These are phyloP conservation scores for Cutaneotrichosporon mucoides DNA, from an alignment of 1,284 basidiomycete species.

Conservation along the genomic window DNA sequence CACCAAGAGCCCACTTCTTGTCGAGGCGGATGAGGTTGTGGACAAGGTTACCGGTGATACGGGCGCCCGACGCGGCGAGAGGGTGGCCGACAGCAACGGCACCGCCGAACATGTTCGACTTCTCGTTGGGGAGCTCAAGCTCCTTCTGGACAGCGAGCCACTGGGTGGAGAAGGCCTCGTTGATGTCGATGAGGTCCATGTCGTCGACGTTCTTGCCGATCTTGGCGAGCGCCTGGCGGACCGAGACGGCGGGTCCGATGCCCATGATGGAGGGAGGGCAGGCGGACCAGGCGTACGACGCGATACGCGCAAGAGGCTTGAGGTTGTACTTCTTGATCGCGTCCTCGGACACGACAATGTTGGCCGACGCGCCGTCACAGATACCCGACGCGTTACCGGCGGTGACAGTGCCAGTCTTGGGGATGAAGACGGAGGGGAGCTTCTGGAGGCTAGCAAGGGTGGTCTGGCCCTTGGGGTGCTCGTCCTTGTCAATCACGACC, in stretches of 20 bases:
- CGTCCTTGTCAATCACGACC: constrained; percentile 48
- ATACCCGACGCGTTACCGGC: constrained; percentile 57
- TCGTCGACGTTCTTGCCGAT: constrained; percentile 47
- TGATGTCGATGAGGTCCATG: constrained; percentile 57
- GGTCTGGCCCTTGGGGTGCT: constrained; percentile 54
- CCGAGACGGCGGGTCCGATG: constrained; percentile 54
- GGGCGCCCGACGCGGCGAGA: constrained; percentile 54
- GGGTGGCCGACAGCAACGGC: constrained; percentile 56
- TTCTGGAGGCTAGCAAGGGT: constrained; percentile 51
- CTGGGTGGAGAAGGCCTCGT: constrained; percentile 58
- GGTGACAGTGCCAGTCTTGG: constrained; percentile 53
- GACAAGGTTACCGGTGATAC: constrained; percentile 54
- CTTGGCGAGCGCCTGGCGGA: constrained; percentile 34
- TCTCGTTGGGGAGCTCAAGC: constrained; percentile 54
- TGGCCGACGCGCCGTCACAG: constrained; percentile 56
- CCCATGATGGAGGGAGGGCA: constrained; percentile 58
- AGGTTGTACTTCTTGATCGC: constrained; percentile 51
- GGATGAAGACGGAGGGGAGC: constrained; percentile 54
- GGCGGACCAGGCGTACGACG: constrained; percentile 54
- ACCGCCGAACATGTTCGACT: constrained; percentile 55
- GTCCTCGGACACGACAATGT: constrained; percentile 54
- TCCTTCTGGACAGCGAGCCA: constrained; percentile 56
- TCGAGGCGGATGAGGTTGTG: constrained; percentile 55
- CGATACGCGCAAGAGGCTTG: constrained; percentile 54
- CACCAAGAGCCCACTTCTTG: constrained; percentile 55